Conservation (phyloP, 2,329 filamentous ascomycete species). For the Diplodia corticola region DNA sequence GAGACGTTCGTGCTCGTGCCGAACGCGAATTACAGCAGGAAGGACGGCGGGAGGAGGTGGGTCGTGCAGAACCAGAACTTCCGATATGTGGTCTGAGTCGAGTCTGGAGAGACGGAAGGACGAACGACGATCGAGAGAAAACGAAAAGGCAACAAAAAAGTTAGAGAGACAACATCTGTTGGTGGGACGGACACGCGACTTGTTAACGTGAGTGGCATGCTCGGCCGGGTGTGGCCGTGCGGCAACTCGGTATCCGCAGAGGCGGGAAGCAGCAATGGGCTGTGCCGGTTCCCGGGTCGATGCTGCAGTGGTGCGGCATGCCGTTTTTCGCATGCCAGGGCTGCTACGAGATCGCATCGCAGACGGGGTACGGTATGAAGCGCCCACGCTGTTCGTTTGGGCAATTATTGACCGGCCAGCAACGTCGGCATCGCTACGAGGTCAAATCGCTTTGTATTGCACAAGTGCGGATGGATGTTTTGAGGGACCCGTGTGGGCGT, state of each 20-base stretch:
- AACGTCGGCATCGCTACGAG: too few species aligned
- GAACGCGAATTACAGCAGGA: constrained; percentile 37
- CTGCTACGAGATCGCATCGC: neutral
- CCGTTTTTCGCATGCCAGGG: neutral
- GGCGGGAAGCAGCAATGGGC: neutral
- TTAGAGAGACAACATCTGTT: neutral
- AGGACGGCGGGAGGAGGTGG: constrained; percentile 36
- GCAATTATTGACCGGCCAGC: too few species aligned
- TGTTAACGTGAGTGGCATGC: too few species aligned
- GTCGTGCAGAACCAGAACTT: constrained; percentile 47
- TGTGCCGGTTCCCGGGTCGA: neutral
- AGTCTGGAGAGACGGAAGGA: constrained; percentile 12
- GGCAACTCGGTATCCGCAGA: neutral
- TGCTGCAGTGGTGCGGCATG: neutral
- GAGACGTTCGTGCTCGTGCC: constrained; percentile 82
- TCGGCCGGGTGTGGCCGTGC: too few species aligned
- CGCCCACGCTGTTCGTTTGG: too few species aligned
- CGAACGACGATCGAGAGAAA: neutral
- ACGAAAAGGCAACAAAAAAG: neutral
- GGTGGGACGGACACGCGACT: neutral
- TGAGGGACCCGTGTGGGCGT: too few species aligned
- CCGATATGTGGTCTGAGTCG: constrained; percentile 43
- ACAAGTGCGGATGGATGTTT: too few species aligned
- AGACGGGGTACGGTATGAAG: neutral
- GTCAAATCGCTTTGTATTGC: too few species aligned